Percentiles rank a stretch among this genome's conserved stretches.
phyloP scores from a whole-genome alignment of 1,284 basidiomycete genomes.

The Puccinia triticina region DNA sequence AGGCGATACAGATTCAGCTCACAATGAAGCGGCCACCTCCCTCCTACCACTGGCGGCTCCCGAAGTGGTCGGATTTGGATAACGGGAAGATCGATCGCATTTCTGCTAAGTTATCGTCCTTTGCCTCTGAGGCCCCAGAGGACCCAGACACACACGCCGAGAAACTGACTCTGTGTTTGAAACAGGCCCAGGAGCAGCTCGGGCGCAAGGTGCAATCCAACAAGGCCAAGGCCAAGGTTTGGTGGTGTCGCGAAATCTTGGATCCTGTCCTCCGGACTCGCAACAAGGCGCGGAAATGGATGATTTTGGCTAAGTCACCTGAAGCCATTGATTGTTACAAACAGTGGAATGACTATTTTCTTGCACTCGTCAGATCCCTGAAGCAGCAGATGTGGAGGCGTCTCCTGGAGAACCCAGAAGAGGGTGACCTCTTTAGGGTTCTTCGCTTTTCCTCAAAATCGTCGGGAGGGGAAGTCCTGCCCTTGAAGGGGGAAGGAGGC shows the following conservation, averaged over 20 bases:
- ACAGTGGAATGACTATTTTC: not conserved
- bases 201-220: not conserved
- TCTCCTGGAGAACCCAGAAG: not conserved
- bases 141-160: too few species aligned
- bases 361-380: not conserved
- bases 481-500: not conserved
- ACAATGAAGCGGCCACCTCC: not conserved
- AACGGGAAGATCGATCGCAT: not conserved
- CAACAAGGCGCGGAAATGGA: not conserved
- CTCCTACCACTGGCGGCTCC: not conserved
- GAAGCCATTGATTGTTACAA: not conserved
- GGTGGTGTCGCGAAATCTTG: conserved; percentile 12
- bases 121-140: not conserved
- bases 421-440: not conserved
- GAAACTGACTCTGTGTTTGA: not conserved
- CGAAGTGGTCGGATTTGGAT: not conserved
- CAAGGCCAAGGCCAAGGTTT: not conserved
- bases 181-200: not conserved
- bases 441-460: not conserved
- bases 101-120: not conserved
- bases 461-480: not conserved
- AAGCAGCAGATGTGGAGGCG: not conserved
- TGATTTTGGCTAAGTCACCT: not conserved
- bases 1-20: not conserved
- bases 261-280: not conserved